phyloP scores from a whole-genome alignment of 192 early-diverging fungal genomes.

The Oehlia diaphana region DNA sequence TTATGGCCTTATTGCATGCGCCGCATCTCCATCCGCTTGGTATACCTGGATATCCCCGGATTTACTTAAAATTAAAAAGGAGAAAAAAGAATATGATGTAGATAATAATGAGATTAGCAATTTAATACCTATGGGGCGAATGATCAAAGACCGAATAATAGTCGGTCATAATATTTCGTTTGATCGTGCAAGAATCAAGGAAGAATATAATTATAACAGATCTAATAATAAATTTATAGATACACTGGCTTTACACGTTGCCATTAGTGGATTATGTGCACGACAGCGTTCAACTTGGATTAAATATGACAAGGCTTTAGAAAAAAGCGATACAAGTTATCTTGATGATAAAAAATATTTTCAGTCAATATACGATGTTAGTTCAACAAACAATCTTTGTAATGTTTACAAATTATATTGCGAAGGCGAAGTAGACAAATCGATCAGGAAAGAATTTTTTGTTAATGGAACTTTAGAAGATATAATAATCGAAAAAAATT shows the following conservation, averaged over 20 bases:
- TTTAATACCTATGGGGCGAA: conserved; percentile 68
- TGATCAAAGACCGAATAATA: conserved; percentile 50
- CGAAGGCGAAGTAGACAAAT: conserved; percentile 65
- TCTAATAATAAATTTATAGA: conserved; percentile 74
- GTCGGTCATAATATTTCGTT: conserved; percentile 94
- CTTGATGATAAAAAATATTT: conserved; percentile 37
- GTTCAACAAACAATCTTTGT: conserved; percentile 73
- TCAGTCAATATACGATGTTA: conserved; percentile 58
- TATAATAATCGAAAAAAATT: conserved; percentile 54
- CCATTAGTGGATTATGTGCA: conserved; percentile 83
- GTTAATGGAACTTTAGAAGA: conserved; percentile 57
- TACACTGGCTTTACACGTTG: conserved; percentile 92
- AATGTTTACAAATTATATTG: conserved; percentile 84
- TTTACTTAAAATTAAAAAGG: conserved; percentile 37
- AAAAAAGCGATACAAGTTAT: conserved; percentile 47
- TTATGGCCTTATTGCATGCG: conserved; percentile 81
- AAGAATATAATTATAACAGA: conserved; percentile 74
- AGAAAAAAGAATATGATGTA: conserved; percentile 28
- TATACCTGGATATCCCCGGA: conserved; percentile 91
- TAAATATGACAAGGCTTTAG: conserved; percentile 59
- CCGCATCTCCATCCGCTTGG: conserved; percentile 75
- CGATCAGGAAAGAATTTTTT: conserved; percentile 54
- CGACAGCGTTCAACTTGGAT: conserved; percentile 87
- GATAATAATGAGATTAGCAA: conserved; percentile 45
- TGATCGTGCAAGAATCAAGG: conserved; percentile 84